A percentile compares a stretch with the other conserved stretches of the same genome.
phyloP scores from a whole-genome alignment of 2,329 filamentous ascomycete species.

The Penicillium brasilianum region DNA sequence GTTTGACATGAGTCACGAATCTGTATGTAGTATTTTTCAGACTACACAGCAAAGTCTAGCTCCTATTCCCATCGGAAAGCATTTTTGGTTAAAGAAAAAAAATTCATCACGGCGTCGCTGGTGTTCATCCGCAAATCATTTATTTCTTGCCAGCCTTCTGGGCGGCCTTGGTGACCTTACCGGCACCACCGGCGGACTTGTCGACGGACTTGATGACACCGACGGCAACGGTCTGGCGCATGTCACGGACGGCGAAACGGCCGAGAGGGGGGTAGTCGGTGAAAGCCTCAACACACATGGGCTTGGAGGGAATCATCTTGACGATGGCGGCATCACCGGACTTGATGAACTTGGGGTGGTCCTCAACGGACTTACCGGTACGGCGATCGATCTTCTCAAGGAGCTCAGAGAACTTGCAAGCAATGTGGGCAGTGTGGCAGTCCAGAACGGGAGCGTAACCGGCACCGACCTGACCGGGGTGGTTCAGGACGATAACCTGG shows the following conservation, averaged over 20 bases:
- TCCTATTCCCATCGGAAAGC: constrained; percentile 25
- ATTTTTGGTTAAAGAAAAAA: constrained; percentile 31
- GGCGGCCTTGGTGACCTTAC: constrained; percentile 69
- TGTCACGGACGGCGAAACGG: constrained; percentile 99
- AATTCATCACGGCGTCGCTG: constrained; percentile 35
- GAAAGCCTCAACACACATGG: constrained; percentile 99
- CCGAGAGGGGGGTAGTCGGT: constrained; percentile 99
- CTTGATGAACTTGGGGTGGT: constrained; percentile 99
- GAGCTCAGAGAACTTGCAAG: constrained; percentile 99
- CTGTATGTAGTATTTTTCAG: constrained; percentile 29
- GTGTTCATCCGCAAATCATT: constrained; percentile 42
- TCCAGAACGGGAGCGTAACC: constrained; percentile 99
- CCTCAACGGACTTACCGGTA: constrained; percentile 97
- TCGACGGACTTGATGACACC: constrained; percentile 70
- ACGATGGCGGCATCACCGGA: constrained; percentile 99
- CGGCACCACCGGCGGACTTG: constrained; percentile 62
- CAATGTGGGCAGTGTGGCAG: constrained; percentile 99
- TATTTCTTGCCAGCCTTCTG: constrained; percentile 76
- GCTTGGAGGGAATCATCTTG: constrained; percentile 99
- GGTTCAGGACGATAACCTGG: constrained; percentile 99
- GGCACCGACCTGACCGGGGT: constrained; percentile 98
- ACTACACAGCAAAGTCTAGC: constrained; percentile 35
- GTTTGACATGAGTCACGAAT: constrained; percentile 25
- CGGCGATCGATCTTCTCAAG: constrained; percentile 99
- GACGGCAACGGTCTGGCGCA: constrained; percentile 58